Conservation (phyloP, 257 asterid species). For the Oldenlandia corymbosa region DNA sequence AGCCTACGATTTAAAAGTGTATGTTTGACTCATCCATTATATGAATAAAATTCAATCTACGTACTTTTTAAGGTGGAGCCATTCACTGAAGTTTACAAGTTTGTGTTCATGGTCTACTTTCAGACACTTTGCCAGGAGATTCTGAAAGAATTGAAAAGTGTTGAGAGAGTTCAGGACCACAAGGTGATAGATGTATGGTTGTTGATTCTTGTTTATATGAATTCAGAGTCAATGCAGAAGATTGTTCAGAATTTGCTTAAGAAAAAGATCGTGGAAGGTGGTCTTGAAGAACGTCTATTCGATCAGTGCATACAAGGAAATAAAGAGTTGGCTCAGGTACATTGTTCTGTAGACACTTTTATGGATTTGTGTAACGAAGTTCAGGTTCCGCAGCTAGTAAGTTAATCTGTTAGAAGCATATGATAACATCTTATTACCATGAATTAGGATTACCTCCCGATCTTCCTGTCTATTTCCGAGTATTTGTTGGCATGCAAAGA, state of each 20-base stretch:
- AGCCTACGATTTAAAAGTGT: constrained; percentile 74
- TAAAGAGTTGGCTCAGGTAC: constrained; percentile 69
- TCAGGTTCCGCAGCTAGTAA: neutral
- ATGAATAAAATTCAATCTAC: too few relatives aligned
- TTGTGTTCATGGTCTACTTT: constrained; percentile 4
- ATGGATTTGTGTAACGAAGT: neutral
- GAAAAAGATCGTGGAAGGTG: constrained; percentile 73
- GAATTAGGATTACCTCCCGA: constrained; percentile 61
- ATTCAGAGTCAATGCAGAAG: constrained; percentile 59
- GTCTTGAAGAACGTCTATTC: constrained; percentile 59
- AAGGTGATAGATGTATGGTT: constrained; percentile 82
- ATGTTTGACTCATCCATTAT: constrained; percentile 19
- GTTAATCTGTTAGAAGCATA: neutral
- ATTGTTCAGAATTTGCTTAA: constrained; percentile 60
- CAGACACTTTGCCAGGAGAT: constrained; percentile 74
- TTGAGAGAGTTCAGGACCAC: constrained; percentile 60
- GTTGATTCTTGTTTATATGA: constrained; percentile 53
- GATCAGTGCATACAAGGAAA: constrained; percentile 59
- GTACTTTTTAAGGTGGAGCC: too few relatives aligned
- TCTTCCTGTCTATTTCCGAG: constrained; percentile 63
- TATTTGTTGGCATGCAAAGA: constrained; percentile 79
- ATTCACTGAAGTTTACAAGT: neutral
- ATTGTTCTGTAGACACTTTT: constrained; percentile 3
- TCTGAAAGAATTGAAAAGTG: constrained; percentile 65
- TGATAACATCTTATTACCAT: constrained; percentile 24